A percentile compares a stretch with the other conserved stretches of the same genome.
Conservation (phyloP, 768 basidiomycete genomes). For the Crepidotus variabilis region DNA sequence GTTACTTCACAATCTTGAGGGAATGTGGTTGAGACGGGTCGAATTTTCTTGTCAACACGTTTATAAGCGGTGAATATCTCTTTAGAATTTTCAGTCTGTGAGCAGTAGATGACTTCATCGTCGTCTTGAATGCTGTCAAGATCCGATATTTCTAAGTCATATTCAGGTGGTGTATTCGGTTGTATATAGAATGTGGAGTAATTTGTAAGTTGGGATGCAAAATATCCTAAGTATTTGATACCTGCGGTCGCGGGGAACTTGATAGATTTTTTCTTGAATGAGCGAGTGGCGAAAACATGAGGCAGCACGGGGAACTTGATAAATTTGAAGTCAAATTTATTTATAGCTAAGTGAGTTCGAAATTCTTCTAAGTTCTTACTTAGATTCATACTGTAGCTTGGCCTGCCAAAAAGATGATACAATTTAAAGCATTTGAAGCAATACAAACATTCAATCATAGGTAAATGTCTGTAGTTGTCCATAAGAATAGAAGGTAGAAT, state of each 20-base stretch:
- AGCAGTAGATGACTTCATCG: background rate
- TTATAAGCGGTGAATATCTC: background rate
- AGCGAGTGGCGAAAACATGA: background rate
- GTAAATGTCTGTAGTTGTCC: no score
- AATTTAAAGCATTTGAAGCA: background rate
- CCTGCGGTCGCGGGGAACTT: background rate
- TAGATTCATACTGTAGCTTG: background rate
- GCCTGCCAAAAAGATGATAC: background rate
- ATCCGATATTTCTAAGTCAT: no score
- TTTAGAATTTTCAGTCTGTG: background rate
- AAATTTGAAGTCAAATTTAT: background rate
- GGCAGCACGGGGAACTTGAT: background rate
- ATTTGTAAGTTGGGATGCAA: background rate
- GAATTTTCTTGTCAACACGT: background rate
- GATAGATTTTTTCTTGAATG: background rate
- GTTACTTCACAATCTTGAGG: background rate
- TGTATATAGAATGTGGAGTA: no score
- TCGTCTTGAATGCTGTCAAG: no score
- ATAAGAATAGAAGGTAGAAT: no score
- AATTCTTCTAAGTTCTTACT: background rate
- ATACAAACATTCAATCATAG: no score
- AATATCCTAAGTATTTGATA: background rate
- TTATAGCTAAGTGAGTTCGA: background rate
- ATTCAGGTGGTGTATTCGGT: no score
- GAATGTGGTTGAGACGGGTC: background rate